Base-by-base conservation (phyloP, 1,284 basidiomycete species). In the Pseudozyma sp. region DNA sequence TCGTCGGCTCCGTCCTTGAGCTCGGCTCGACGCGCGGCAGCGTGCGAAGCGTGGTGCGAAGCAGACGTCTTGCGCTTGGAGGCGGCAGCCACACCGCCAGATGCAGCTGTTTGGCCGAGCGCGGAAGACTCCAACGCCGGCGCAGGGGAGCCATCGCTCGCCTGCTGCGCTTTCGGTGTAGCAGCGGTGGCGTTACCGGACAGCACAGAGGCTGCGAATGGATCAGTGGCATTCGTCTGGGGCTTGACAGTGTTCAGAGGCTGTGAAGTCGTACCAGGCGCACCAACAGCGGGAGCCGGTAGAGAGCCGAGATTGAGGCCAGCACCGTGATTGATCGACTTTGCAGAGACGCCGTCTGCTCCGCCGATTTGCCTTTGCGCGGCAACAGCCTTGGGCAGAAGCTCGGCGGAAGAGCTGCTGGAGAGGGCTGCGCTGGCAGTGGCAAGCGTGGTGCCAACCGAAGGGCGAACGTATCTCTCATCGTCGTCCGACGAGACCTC, bases 401-500 rank as follows among this genome's bases (percentile, higher is more conserved):
- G 54, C 30, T 78, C 77, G 4, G 58, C 52, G 5, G 77, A 77
- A 16, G 74, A 69, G 60, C 71, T 71, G 52, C 70, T 69, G 19
- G 74, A 70, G 4, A 79, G 69, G 6, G 77, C 68, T 4, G 67
- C 70, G 17, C 64, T 71, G 30, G 77, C 77, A 17, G 66, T 67
- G 19, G 62, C 65, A 17, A 79, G 75, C 14, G 71, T 77, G 2
- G 53, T 54, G 13, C 60, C 64, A 6, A 74, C 73, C n/a, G 61
- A 60, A 14, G 64, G 56, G 6, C 68, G 54, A 4, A 51, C 52
- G 17, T 64, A 64, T 50, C 67, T 49, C 14, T 64, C 67, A 11
- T 69, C 71, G 35, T 74, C 67, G 35, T 75, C 72, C 7, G 72
- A 75, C 10, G 72, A 75, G 34, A 50, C 60, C 10, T 68, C 62